Conservation (phyloP, 2,329 filamentous ascomycete genomes). For the Meredithiella fracta region DNA sequence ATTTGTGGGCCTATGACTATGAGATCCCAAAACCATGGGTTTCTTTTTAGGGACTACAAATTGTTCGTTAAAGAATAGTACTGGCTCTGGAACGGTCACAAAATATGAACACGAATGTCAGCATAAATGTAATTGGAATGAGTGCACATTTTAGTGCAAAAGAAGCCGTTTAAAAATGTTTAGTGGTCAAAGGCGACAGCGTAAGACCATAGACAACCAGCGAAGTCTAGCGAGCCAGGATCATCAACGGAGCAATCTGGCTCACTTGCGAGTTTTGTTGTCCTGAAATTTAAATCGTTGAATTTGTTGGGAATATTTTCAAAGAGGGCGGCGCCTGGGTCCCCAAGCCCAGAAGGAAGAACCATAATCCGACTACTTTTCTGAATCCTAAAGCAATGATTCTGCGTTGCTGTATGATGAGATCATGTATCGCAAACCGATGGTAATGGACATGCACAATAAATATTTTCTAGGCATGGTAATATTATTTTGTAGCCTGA, state of each 20-base stretch:
- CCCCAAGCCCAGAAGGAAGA: not conserved
- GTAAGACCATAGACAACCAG: not conserved
- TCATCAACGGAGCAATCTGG: not conserved
- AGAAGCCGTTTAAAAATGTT: too few relatives aligned
- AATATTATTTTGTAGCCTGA: too few relatives aligned
- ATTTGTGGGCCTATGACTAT: too few relatives aligned
- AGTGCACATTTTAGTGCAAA: not conserved
- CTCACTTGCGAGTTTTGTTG: not conserved
- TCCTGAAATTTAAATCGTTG: not conserved
- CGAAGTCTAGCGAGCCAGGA: not conserved
- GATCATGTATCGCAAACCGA: too few relatives aligned
- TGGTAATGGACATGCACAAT: too few relatives aligned
- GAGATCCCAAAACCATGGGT: not conserved
- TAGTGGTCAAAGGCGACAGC: not conserved
- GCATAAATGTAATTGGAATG: not conserved
- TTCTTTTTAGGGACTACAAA: not conserved
- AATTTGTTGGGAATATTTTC: constrained; percentile 1
- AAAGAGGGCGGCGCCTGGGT: not conserved
- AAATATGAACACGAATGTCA: not conserved
- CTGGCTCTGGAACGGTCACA: not conserved
- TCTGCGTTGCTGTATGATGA: too few relatives aligned
- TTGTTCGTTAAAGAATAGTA: not conserved
- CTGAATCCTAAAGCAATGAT: too few relatives aligned
- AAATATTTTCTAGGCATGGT: too few relatives aligned
- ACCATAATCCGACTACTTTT: not conserved